phyloP scores from a whole-genome alignment of 192 early-diverging fungal genomes.

The Coemansia umbellata region DNA sequence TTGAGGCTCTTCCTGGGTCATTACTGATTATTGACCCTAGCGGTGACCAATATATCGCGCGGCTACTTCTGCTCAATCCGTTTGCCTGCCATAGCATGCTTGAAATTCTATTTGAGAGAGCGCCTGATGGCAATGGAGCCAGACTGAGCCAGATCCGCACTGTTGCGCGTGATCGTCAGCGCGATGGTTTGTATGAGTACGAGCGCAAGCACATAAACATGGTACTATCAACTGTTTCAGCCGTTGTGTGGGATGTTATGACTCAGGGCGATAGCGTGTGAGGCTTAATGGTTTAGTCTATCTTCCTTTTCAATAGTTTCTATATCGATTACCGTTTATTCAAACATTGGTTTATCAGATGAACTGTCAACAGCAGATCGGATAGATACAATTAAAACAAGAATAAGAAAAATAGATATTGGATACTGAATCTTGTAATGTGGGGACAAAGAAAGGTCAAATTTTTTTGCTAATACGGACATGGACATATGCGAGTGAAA shows the following conservation, averaged over 20 bases:
- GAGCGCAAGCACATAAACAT: slow-evolving; percentile 52
- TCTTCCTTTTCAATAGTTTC: too few relatives aligned
- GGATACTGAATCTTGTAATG: too few relatives aligned
- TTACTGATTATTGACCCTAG: slow-evolving; percentile 39
- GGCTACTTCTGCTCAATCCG: slow-evolving; percentile 47
- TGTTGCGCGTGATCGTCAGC: slow-evolving; percentile 27
- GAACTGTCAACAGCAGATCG: too few relatives aligned
- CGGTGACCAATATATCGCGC: slow-evolving; percentile 21
- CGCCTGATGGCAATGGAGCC: slow-evolving; percentile 13
- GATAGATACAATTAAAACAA: too few relatives aligned
- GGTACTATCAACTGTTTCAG: slow-evolving; percentile 46
- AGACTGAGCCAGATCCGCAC: slow-evolving; percentile 30
- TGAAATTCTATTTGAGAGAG: slow-evolving; percentile 41
- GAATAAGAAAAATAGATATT: too few relatives aligned
- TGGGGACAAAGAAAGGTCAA: too few relatives aligned
- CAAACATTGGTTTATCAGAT: too few relatives aligned
- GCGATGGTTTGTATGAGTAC: slow-evolving; percentile 41
- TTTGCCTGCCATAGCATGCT: slow-evolving; percentile 41
- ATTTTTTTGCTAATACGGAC: too few relatives aligned
- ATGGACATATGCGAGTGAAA: too few relatives aligned
- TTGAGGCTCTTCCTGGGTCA: slow-evolving; percentile 36
- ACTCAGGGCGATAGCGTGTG: slow-evolving; percentile 13
- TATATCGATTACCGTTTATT: too few relatives aligned
- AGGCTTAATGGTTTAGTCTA: too few relatives aligned
- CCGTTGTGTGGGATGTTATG: slow-evolving; percentile 40